A percentile compares a stretch with the other conserved stretches of the same genome.
These are phyloP conservation scores for Glycine tomentella DNA, from an alignment of 306 rosid genomes.

Conservation along the genomic window DNA sequence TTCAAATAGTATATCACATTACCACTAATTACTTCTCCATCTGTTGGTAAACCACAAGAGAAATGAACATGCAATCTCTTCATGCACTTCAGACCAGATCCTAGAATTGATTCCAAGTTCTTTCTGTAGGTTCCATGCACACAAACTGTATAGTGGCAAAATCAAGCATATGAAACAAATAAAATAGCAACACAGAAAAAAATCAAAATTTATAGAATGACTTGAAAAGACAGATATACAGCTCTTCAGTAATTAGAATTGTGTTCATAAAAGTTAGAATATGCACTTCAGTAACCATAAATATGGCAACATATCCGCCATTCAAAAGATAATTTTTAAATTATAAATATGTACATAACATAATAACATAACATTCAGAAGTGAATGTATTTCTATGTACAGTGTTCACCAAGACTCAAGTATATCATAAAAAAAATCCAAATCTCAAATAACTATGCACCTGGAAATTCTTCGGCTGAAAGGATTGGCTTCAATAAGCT, in stretches of 20 bases:
- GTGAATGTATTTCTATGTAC: conserved; percentile 16
- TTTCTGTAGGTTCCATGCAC: conserved; percentile 88
- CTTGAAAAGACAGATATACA: background rate
- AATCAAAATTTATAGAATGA: background rate
- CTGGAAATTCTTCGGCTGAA: conserved; percentile 84
- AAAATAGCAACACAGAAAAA: background rate
- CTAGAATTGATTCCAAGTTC: conserved; percentile 79
- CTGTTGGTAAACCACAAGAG: conserved; percentile 85
- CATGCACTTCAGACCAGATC: conserved; percentile 86
- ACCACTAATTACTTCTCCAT: conserved; percentile 95
- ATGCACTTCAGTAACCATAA: too few species aligned
- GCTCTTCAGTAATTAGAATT: background rate
- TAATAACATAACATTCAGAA: background rate
- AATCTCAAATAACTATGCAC: conserved; percentile 48
- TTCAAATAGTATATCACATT: conserved; percentile 35
- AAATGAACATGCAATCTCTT: conserved; percentile 94
- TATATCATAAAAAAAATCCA: conserved; percentile 9
- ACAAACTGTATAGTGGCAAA: conserved; percentile 69
- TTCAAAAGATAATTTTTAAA: conserved; percentile 1
- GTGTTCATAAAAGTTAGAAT: background rate
- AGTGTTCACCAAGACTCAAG: background rate
- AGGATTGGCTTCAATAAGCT: conserved; percentile 77
- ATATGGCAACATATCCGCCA: background rate
- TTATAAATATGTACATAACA: background rate
- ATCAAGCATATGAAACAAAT: conserved; percentile 21